Conservation (phyloP, 768 basidiomycete genomes). For the Rhodocollybia butyracea region DNA sequence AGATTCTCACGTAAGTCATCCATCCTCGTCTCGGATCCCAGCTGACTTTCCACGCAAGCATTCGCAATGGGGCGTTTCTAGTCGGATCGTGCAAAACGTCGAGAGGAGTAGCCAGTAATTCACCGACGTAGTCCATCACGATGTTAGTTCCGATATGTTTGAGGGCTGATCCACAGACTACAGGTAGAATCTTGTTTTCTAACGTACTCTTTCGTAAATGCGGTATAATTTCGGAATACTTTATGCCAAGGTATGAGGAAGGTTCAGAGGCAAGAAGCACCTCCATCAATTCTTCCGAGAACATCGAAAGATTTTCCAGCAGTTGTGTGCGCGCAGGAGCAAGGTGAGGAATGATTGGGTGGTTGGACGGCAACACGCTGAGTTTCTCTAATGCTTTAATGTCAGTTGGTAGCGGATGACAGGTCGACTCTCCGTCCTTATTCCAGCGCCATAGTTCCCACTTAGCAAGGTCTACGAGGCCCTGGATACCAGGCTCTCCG, state of each 20-base stretch:
- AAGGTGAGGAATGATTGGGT: constrained; percentile 69
- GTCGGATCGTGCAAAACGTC: constrained; percentile 55
- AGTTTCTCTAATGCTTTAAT: constrained; percentile 38
- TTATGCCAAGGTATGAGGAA: constrained; percentile 64
- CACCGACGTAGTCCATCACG: constrained; percentile 79
- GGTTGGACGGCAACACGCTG: constrained; percentile 47
- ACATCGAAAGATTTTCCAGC: constrained; percentile 77
- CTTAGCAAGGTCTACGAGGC: constrained; percentile 77
- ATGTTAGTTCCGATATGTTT: constrained; percentile 80
- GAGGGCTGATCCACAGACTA: constrained; percentile 80
- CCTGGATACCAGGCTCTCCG: constrained; percentile 83
- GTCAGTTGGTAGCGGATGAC: constrained; percentile 49
- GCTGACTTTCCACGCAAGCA: constrained; percentile 85
- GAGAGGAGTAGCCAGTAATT: constrained; percentile 72
- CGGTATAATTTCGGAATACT: constrained; percentile 48
- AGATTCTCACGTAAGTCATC: constrained; percentile 92
- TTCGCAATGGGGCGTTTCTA: constrained; percentile 47
- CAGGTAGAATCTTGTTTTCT: constrained; percentile 64
- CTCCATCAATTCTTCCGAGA: constrained; percentile 80
- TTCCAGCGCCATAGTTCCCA: constrained; percentile 85
- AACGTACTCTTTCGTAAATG: constrained; percentile 69
- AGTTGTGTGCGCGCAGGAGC: constrained; percentile 65
- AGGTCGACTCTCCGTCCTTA: constrained; percentile 39
- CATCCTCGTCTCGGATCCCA: constrained; percentile 83
- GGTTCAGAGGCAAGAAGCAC: constrained; percentile 57